Evolutionary conservation across 768 basidiomycete species (phyloP).

Genomic region (Epithele typhae): DNA sequence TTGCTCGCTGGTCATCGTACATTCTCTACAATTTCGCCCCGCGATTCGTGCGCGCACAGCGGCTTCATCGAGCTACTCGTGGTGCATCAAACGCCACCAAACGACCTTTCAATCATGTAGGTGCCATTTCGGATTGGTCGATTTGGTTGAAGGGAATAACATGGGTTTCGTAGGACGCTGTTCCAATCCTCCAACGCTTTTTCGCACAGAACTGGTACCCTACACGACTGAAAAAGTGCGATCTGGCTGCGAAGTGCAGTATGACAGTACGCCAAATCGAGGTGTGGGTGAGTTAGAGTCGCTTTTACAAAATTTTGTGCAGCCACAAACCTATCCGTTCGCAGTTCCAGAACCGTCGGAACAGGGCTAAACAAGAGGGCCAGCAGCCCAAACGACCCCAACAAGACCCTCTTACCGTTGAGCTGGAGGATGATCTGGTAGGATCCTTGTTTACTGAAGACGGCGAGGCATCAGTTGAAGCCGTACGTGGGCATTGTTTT

Average conservation of each 20-base stretch:
- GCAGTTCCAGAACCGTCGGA: conserved; percentile 26
- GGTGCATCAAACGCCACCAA: neutral
- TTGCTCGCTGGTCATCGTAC: neutral
- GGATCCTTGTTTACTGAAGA: too few species aligned
- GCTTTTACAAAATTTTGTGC: too few species aligned
- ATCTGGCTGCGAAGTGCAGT: conserved; percentile 10
- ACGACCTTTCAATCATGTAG: conserved; percentile 15
- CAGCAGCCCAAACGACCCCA: neutral
- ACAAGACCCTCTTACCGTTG: accelerated
- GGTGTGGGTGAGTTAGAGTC: too few species aligned
- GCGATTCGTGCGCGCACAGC: neutral
- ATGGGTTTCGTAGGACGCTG: conserved; percentile 15
- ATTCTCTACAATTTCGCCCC: neutral
- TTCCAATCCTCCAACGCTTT: conserved; percentile 17
- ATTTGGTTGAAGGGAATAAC: too few species aligned
- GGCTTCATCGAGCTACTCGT: neutral
- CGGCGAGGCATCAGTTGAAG: too few species aligned
- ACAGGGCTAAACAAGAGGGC: conserved; percentile 12
- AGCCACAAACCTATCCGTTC: too few species aligned
- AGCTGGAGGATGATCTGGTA: too few species aligned
- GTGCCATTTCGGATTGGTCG: too few species aligned
- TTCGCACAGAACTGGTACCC: conserved; percentile 20
- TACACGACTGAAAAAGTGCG: conserved; percentile 17
- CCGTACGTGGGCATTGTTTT: too few species aligned
- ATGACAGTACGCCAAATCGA: conserved; percentile 24